These are phyloP conservation scores for Triglochin maritima DNA, from an alignment of 106 monocot species.

Conservation along the genomic window DNA sequence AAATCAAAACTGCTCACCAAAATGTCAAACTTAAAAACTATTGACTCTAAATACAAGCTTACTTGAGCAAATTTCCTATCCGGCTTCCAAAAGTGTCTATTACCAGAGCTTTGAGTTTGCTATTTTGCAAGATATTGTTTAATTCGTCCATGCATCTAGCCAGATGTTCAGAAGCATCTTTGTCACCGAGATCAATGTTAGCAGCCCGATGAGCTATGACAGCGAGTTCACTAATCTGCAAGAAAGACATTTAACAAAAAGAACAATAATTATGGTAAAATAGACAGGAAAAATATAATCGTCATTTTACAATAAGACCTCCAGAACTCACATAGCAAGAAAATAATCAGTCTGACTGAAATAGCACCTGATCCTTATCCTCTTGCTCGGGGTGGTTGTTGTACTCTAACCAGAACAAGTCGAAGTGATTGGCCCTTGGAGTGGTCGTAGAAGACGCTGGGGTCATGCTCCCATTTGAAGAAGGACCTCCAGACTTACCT, in stretches of 20 bases:
- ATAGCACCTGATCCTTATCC: slow-evolving; percentile 44
- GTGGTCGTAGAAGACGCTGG: slow-evolving; percentile 52
- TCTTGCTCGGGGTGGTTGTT: slow-evolving; percentile 42
- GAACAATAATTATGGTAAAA: neutral
- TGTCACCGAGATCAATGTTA: slow-evolving; percentile 16
- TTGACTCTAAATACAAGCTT: slow-evolving; percentile 1
- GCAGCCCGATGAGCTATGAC: slow-evolving; percentile 38
- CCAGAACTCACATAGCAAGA: neutral
- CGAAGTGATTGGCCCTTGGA: slow-evolving; percentile 47
- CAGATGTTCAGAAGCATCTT: slow-evolving; percentile 21
- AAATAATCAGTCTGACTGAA: neutral
- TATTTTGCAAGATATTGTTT: slow-evolving; percentile 25
- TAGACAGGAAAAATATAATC: neutral
- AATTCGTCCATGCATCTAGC: slow-evolving; percentile 22
- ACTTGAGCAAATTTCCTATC: slow-evolving; percentile 33
- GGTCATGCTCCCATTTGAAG: slow-evolving; percentile 53
- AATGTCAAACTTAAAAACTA: neutral
- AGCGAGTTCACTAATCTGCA: slow-evolving; percentile 35
- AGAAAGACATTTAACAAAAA: neutral
- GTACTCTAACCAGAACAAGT: slow-evolving; percentile 64
- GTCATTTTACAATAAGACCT: neutral
- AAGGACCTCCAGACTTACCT: slow-evolving; percentile 20
- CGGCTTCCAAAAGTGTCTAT: slow-evolving; percentile 55
- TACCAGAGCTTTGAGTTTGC: slow-evolving; percentile 35
- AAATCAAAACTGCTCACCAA: neutral